Base-by-base conservation (phyloP, 129 eudicot species). In the Mikania micrantha region DNA sequence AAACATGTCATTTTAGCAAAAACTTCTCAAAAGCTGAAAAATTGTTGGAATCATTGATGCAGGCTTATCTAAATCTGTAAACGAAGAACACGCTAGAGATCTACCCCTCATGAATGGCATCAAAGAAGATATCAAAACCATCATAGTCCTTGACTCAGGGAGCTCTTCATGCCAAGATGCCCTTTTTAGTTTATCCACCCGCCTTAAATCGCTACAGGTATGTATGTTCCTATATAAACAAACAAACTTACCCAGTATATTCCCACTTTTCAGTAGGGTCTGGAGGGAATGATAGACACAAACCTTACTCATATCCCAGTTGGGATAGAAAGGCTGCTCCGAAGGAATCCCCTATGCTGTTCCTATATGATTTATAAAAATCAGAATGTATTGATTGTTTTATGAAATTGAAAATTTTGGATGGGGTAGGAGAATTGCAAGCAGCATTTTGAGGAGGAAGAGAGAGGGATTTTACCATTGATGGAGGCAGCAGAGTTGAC, bases 61-160 rank as follows among this genome's bases (percentile, higher is more conserved):
- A 92, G 98, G 96, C 20, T 65, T 92, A 67, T 84, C 84, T 69
- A 86, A 78, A 81, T 79, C 77, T 66, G 96, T 84, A 47, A 88
- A 76, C 10, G 91, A 77, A 66, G 89, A 93, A 72, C 98, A 93
- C 60, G 96, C 83, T 2, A 86, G 90, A 79, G 91, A 86, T 61
- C 79, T 93, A 12, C 98, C 98, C 35, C 79, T 93, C 60, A 88
- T 93, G 95, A 93, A 93, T 73, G 98, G 98, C 52, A 93, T 93
- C 70, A 88, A 93, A 70, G 98, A 93, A 81, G 86, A 87, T 71
- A 84, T 93, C 47, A 93, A 93, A 78, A 80, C 90, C 48, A 79
- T 88, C 17, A 86, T 87, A 60, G 98, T 87, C 24, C 82, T 93
- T 3, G 90, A 88, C 59, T 59, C 91, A 0, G 95, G 88, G 48